phyloP scores from a whole-genome alignment of 805 yeast genomes.

The Yamadazyma kitorensis region DNA sequence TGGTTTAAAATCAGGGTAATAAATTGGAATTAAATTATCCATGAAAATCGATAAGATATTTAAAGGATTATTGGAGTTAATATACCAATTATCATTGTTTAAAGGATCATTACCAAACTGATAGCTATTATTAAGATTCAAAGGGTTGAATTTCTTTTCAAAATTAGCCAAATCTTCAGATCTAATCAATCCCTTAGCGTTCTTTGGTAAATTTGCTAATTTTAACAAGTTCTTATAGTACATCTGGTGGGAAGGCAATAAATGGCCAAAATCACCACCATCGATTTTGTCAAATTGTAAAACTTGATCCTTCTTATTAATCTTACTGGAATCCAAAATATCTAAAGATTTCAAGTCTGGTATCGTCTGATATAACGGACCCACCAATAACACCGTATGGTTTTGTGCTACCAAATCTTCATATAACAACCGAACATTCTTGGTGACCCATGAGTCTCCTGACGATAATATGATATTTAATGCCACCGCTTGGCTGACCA shows the following conservation, averaged over 20 bases:
- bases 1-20: constrained; percentile 23
- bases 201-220: constrained; percentile 6
- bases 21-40: constrained; percentile 23
- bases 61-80: constrained; percentile 25
- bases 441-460: constrained; percentile 38
- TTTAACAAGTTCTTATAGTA: constrained; percentile 19
- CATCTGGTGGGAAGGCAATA: constrained; percentile 28
- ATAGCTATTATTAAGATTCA: constrained; percentile 4
- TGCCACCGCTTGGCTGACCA: too few species aligned
- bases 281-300: constrained; percentile 10
- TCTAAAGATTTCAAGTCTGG: constrained; percentile 1
- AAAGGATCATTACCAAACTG: constrained; percentile 35
- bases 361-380: constrained; percentile 25
- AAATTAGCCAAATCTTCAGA: constrained; percentile 6
- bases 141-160: constrained; percentile 3
- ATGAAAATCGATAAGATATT: constrained; percentile 23
- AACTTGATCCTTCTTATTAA: not conserved
- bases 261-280: constrained; percentile 37
- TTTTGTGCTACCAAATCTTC: constrained; percentile 22
- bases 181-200: constrained; percentile 10
- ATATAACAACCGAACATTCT: constrained; percentile 28
- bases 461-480: constrained; percentile 29
- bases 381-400: constrained; percentile 31
- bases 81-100: constrained; percentile 31
- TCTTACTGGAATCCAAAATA: not conserved